Base-by-base conservation (phyloP, 331 rosid species). In the Prunus yedoensis region DNA sequence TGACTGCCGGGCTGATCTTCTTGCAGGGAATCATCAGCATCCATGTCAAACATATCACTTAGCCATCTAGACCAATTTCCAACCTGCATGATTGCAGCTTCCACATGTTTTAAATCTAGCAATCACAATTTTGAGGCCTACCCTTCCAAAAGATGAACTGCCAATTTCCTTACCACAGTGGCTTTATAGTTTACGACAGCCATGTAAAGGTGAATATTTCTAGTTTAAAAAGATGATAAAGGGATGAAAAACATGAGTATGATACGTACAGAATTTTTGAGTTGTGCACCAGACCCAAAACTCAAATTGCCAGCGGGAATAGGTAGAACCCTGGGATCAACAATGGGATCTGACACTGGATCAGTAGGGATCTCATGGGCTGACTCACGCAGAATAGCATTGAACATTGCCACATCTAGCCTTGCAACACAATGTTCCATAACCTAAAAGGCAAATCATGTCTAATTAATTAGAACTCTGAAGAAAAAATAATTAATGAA, bases 221-320 rank as follows among this genome's bases (percentile, higher is more conserved):
- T 32, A 8, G 17, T 45, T 3, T 57, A 58, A 41, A 71, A n/a
- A 11, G 10, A 51, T 18, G 15, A 67, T 14, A 43, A 47, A 8
- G 64, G 62, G 15, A 18, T 27, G 30, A 9, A 71, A 7, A 8
- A 51, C 11, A 17, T 23, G 56, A 75, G 58, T 8, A 46, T 63
- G 23, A 51, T 60, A 80, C 91, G 3, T 84, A 94, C 99, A 18
- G 93, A 95, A 81, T 95, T 95, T 82, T 95, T 95, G 13, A 95
- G 96, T 70, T 92, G 99, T 67, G 99, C 99, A 74, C 97, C 99
- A 46, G 99, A 95, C 25, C 99, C 97, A 67, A 95, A 95, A 79
- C 99, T 95, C 86, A 95, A 86, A 79, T 95, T 85, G 62, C 99
- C 99, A 20, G 97, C 99, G 3, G 96, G 97, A 81, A 95, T 95